Evolutionary conservation across 1,139 yeast species (phyloP).

Genomic region (Blastobotrys capitulatus): DNA sequence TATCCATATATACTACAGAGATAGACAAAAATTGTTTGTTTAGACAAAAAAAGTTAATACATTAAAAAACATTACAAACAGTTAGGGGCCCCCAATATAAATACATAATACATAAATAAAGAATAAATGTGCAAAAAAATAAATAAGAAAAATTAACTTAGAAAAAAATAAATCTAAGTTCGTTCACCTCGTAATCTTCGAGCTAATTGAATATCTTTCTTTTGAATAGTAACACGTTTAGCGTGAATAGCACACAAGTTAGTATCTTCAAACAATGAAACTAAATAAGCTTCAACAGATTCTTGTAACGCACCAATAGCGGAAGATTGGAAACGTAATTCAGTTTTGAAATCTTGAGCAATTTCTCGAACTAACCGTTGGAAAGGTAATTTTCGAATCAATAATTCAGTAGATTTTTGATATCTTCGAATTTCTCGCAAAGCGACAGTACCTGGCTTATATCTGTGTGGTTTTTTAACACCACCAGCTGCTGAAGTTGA

Average conservation of each 20-base stretch:
- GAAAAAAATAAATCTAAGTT: slow-evolving; percentile 11
- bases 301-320: slow-evolving; percentile 99
- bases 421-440: slow-evolving; percentile 99
- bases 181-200: slow-evolving; percentile 95
- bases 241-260: slow-evolving; percentile 99
- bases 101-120: slow-evolving; percentile 7
- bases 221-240: slow-evolving; percentile 98
- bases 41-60: not conserved
- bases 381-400: slow-evolving; percentile 97
- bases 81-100: not conserved
- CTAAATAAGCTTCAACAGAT: slow-evolving; percentile 96
- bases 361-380: slow-evolving; percentile 97
- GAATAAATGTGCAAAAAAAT: slow-evolving; percentile 4
- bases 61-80: not conserved
- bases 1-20: too few species aligned
- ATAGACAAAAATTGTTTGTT: too few species aligned
- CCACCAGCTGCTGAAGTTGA: slow-evolving; percentile 82
- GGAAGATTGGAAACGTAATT: slow-evolving; percentile 95
- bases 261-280: slow-evolving; percentile 88
- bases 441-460: slow-evolving; percentile 99
- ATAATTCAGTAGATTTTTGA: slow-evolving; percentile 94
- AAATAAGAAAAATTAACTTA: too few species aligned
- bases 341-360: slow-evolving; percentile 97
- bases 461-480: slow-evolving; percentile 99
- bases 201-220: slow-evolving; percentile 98